These are phyloP conservation scores for Chrysoporthe deuterocubensis DNA, from an alignment of 2,329 filamentous ascomycete genomes.

Conservation along the genomic window DNA sequence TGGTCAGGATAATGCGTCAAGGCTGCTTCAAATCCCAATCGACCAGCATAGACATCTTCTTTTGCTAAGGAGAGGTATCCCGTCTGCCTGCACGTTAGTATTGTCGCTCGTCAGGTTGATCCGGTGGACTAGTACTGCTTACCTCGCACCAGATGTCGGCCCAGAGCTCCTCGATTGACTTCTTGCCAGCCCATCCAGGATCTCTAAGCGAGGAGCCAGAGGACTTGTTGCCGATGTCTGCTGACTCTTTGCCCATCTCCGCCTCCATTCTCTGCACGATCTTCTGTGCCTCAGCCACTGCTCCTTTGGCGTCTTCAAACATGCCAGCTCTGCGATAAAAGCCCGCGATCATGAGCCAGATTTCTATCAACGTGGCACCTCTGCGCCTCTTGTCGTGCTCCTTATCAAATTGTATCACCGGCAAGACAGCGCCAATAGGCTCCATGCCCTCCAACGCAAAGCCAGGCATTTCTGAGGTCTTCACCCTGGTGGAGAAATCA, in stretches of 20 bases:
- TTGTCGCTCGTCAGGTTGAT: neutral
- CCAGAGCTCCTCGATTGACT: slow-evolving; percentile 82
- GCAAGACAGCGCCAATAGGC: slow-evolving; percentile 52
- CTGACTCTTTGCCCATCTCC: slow-evolving; percentile 62
- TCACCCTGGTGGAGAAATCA: slow-evolving; percentile 47
- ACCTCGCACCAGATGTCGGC: slow-evolving; percentile 84
- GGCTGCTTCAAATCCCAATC: slow-evolving; percentile 80
- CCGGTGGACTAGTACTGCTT: slow-evolving; percentile 40
- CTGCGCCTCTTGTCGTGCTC: slow-evolving; percentile 56
- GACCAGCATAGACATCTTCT: slow-evolving; percentile 68
- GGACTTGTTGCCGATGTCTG: slow-evolving; percentile 64
- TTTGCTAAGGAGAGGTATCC: slow-evolving; percentile 69
- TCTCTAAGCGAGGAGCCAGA: slow-evolving; percentile 66
- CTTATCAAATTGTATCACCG: slow-evolving; percentile 58
- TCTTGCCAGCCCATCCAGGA: slow-evolving; percentile 77
- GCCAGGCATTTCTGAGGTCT: slow-evolving; percentile 46
- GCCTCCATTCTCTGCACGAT: slow-evolving; percentile 73
- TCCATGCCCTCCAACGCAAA: slow-evolving; percentile 46
- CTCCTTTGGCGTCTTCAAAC: slow-evolving; percentile 78
- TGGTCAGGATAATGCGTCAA: slow-evolving; percentile 82
- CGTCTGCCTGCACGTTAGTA: slow-evolving; percentile 35
- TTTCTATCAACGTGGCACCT: slow-evolving; percentile 65
- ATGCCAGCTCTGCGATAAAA: slow-evolving; percentile 84
- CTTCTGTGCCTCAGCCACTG: slow-evolving; percentile 79
- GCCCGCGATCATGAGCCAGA: slow-evolving; percentile 89